phyloP scores from a whole-genome alignment of 805 yeast genomes.

The Lipomyces lipofer region DNA sequence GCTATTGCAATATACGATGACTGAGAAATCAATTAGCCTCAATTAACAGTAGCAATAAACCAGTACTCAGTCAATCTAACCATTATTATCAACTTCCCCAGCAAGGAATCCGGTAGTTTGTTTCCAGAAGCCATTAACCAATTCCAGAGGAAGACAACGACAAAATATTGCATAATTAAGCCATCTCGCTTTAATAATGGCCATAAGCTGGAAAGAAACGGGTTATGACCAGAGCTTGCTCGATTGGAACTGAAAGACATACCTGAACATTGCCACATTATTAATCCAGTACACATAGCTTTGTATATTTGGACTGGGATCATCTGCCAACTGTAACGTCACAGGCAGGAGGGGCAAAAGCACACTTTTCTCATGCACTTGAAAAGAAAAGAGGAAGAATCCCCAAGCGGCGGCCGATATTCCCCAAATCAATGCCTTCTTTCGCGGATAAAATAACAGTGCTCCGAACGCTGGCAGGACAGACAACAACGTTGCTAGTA shows the following conservation, averaged over 20 bases:
- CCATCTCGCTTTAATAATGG: constrained; percentile 81
- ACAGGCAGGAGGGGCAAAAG: constrained; percentile 85
- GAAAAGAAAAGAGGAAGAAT: constrained; percentile 87
- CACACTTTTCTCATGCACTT: constrained; percentile 93
- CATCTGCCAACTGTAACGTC: constrained; percentile 58
- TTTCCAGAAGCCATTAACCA: constrained; percentile 71
- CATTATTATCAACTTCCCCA: constrained; percentile 54
- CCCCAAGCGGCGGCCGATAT: constrained; percentile 82
- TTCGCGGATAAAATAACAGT: constrained; percentile 52
- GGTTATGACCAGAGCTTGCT: too few species aligned
- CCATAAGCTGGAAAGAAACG: constrained; percentile 53
- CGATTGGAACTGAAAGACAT: background rate
- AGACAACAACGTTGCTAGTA: constrained; percentile 42
- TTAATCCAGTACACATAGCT: constrained; percentile 71
- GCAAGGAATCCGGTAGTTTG: constrained; percentile 50
- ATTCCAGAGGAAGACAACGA: constrained; percentile 62
- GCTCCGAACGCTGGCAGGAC: constrained; percentile 58
- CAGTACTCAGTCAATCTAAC: constrained; percentile 39
- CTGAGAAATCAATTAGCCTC: background rate
- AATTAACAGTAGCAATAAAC: background rate
- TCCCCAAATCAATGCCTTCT: constrained; percentile 64
- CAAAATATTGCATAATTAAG: constrained; percentile 68
- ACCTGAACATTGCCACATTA: constrained; percentile 72
- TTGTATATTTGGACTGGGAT: constrained; percentile 13
- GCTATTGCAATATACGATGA: constrained; percentile 49